Evolutionary conservation across 257 asterid species (phyloP), one percentile per base, ranked within the genome.

Genomic region (Solanum ahanhuiri): DNA sequence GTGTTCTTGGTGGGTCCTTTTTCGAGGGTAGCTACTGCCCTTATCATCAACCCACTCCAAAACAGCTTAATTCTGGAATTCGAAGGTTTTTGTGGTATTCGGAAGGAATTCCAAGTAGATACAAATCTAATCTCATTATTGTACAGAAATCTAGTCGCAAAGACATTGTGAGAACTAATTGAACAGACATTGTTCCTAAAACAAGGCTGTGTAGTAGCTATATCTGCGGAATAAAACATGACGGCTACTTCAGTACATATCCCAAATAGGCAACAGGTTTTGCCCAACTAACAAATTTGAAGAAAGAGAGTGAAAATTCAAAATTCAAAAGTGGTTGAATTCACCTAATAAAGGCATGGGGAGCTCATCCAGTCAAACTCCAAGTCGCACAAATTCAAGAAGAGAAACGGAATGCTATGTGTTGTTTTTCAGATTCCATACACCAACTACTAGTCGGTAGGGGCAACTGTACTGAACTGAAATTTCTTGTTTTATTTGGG

Each of bases 331-430:
- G 64, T 54, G 64, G 64, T 6, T 54, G 64, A 54, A 54, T 45
- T 88, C 81, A 96, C 98, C 98, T 93, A 93, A 90, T 88, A 95
- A 93, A 93, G 96, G 96, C 99, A 96, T 96, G 98, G 93, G 92
- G 85, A 89, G 98, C 95, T 93, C 99, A 96, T 95, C 88, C 96
- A 95, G 89, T 90, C 94, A 83, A 88, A 86, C 66, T 60, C 91
- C 93, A 87, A 67, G 83, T 54, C 88, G 83, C 90, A 83, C 85
- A 82, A 64, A 86, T 85, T 79, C 86, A 90, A 83, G 85, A 25
- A 63, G 57, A 83, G 82, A 72, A 48, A 43, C 20, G 41, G 57
- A 41, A 57, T 41, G 69, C 41, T 22, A 76, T 43, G 41, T 5
- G 37, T 2, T 5, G 31, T 2, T 20, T 84, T 54, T 45, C 75